phyloP scores from a whole-genome alignment of 805 yeast species.

The Candida maris region DNA sequence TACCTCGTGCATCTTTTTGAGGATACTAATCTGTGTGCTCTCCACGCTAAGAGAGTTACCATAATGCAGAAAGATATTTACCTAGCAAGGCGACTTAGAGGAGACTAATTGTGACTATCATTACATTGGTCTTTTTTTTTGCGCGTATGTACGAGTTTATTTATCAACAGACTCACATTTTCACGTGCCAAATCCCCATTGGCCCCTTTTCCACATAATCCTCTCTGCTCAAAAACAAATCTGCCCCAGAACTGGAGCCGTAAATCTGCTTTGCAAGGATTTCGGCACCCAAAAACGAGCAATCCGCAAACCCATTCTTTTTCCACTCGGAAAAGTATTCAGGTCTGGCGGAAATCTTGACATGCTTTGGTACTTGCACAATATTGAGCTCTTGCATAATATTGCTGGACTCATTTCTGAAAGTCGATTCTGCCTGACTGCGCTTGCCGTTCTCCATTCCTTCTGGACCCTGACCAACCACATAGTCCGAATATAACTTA shows the following conservation, averaged over 20 bases:
- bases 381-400: slow-evolving; percentile 25
- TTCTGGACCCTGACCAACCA: slow-evolving; percentile 17
- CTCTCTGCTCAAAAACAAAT: slow-evolving; percentile 63
- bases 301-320: slow-evolving; percentile 69
- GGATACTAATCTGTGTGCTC: slow-evolving; percentile 73
- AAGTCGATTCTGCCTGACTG: slow-evolving; percentile 21
- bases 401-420: slow-evolving; percentile 28
- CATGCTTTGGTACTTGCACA: slow-evolving; percentile 75
- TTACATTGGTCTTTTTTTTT: neutral
- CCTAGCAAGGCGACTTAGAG: slow-evolving; percentile 51
- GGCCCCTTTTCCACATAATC: slow-evolving; percentile 82
- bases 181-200: slow-evolving; percentile 61
- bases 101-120: slow-evolving; percentile 10
- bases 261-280: slow-evolving; percentile 84
- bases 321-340: slow-evolving; percentile 97
- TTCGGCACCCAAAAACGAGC: slow-evolving; percentile 80
- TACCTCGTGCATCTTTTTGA: slow-evolving; percentile 68
- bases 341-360: slow-evolving; percentile 67
- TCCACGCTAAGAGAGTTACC: slow-evolving; percentile 80
- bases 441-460: slow-evolving; percentile 4
- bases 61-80: slow-evolving; percentile 83
- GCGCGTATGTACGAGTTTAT: slow-evolving; percentile 3
- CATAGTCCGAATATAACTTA: slow-evolving; percentile 37
- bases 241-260: slow-evolving; percentile 58
- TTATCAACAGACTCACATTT: slow-evolving; percentile 16